Base-by-base conservation (phyloP, 306 rosid species). In the Alnus glutinosa region DNA sequence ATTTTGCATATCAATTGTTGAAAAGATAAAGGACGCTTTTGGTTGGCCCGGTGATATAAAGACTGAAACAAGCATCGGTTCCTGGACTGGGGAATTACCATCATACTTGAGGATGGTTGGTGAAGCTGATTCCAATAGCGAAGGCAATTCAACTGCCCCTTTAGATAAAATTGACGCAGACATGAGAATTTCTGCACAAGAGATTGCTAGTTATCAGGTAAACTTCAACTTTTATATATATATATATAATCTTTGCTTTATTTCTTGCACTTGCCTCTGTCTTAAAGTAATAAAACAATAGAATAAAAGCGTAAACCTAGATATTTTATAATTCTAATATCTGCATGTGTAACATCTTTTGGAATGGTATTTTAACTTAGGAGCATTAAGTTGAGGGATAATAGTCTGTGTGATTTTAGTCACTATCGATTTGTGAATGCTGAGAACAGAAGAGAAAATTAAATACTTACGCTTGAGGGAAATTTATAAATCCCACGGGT, bases 121-220 rank as follows among this genome's bases (percentile, higher is more conserved):
- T 81, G 84, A 68, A 75, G 78, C 80, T 73, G 66, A 74, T 70
- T 79, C 76, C 55, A 47, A 68, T n/a, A 77, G 72, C 52, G 88
- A 89, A 80, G 86, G 76, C 58, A 50, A 76, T 84, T 79, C 89
- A 71, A 66, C 84, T 68, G 78, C 79, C 79, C 19, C 85, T 42
- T 73, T 85, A 14, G 90, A 88, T 44, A 83, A 76, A 36, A 77
- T 85, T 76, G 89, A 86, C 59, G 87, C 73, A 54, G 87, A 83
- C 46, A 76, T 87, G 55, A 86, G 85, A 86, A 69, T 68, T 59
- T 80, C 90, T 62, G 80, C 91, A 28, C 97, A 88, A 77, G 95
- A 92, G 72, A 91, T 94, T 78, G 97, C 95, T 57, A 92, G 97
- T 87, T 94, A 92, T 80, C 97, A 94, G 98, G 98, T 92, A 42